A percentile compares a stretch with the other conserved stretches of the same genome.
phyloP scores from a whole-genome alignment of 495 filamentous ascomycete species.

The Stereocaulon alpinum region DNA sequence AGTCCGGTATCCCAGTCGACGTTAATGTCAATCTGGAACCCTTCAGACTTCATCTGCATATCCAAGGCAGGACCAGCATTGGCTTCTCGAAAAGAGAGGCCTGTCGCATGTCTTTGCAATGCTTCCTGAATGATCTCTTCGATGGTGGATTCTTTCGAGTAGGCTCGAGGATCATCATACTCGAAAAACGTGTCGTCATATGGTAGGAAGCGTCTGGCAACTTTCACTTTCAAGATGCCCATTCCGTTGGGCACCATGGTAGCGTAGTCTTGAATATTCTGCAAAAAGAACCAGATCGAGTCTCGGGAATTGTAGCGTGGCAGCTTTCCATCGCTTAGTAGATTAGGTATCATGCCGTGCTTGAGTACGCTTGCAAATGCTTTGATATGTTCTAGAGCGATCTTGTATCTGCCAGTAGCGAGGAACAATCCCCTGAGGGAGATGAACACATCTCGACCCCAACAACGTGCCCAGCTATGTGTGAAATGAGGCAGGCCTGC shows the following conservation, averaged over 20 bases:
- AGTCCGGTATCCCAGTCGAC: constrained; percentile 91
- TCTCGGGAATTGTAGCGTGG: constrained; percentile 96
- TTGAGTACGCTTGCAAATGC: constrained; percentile 96
- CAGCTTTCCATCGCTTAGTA: constrained; percentile 73
- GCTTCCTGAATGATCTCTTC: constrained; percentile 88
- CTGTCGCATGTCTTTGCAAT: constrained; percentile 78
- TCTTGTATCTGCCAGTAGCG: constrained; percentile 74
- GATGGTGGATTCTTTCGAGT: constrained; percentile 69
- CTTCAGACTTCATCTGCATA: constrained; percentile 83
- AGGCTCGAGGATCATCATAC: constrained; percentile 69
- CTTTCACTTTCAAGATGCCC: constrained; percentile 60
- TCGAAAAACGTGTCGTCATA: constrained; percentile 92
- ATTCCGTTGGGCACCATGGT: constrained; percentile 72
- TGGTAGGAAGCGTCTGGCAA: constrained; percentile 81
- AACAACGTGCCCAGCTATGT: constrained; percentile 87
- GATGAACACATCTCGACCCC: constrained; percentile 96
- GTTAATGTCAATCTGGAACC: constrained; percentile 81
- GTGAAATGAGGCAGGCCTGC: constrained; percentile 95
- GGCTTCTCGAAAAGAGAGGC: constrained; percentile 85
- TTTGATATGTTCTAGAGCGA: constrained; percentile 86
- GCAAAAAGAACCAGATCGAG: constrained; percentile 94
- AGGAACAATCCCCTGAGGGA: constrained; percentile 83
- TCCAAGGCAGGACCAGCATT: constrained; percentile 84
- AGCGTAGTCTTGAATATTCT: constrained; percentile 88
- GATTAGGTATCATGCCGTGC: constrained; percentile 97